Base-by-base conservation (phyloP, 805 yeast species). In the Lachancea dasiensis region DNA sequence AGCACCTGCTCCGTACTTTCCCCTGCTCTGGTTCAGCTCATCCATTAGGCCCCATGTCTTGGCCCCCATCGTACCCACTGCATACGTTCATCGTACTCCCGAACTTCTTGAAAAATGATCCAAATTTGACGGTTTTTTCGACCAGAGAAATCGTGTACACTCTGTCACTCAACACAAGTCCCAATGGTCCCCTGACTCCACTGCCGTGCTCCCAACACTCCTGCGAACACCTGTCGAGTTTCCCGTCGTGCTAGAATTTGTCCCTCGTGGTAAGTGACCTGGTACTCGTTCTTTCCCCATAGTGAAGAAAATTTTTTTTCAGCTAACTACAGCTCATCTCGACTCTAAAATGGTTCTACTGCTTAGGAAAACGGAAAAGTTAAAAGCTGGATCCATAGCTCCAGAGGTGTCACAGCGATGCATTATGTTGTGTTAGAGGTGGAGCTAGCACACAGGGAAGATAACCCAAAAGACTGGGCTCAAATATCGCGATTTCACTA, bases 401-500 rank as follows among this genome's bases (percentile, higher is more conserved):
- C 9, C 25, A 20, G 20, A 34, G 34, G 39, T 29, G 30, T 29
- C 39, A 27, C 8, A 37, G 40, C 27, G 35, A 52, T 52, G 56
- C 45, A 41, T 41, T 52, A 50, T 47, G 53, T 52, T 37, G 52
- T 52, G 37, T 39, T 52, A 37, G 56, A 54, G 39, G 45, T 48
- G 10, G 48, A 49, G 33, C 41, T 46, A 10, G 35, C 41, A 18
- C 52, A 51, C 38, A 33, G 37, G 27, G 45, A 44, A 25, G 57
- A 52, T 27, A 48, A 47, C 2, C 61, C 61, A 11, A 77, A 75
- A 50, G 95, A 84, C 58, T 70, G 83, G 22, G 69, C 81, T 4
- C 87, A 81, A 56, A 66, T 79, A 40, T 70, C 77, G 24, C 84
- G 78, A 53, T 57, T 86, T 11, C 75, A 84, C 3, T 86, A 90